phyloP scores from a whole-genome alignment of 2,329 filamentous ascomycete species.

The Leptographium procerum region DNA sequence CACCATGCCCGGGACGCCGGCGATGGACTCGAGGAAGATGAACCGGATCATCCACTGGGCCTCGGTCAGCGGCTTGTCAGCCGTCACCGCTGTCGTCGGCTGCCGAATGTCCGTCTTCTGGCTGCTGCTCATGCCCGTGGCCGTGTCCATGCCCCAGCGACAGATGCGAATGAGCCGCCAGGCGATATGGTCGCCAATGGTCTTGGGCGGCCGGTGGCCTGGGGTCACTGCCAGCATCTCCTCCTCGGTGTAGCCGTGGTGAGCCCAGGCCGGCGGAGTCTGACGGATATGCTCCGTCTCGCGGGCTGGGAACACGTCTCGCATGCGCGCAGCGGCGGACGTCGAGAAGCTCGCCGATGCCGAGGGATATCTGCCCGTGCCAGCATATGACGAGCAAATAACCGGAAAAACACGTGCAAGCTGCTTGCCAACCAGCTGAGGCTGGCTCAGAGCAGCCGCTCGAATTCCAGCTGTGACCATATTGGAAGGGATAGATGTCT shows the following conservation, averaged over 20 bases:
- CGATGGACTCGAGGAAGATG: conserved; percentile 88
- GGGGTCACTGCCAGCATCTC: conserved; percentile 67
- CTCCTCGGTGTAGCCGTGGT: conserved; percentile 62
- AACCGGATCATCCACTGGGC: conserved; percentile 81
- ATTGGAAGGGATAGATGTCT: not conserved
- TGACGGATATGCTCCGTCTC: conserved; percentile 50
- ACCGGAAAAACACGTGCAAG: conserved; percentile 3
- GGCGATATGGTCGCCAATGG: conserved; percentile 66
- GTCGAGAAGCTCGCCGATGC: conserved; percentile 34
- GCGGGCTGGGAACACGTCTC: conserved; percentile 52
- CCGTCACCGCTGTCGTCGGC: conserved; percentile 41
- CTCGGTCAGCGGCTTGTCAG: conserved; percentile 59
- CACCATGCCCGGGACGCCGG: conserved; percentile 94
- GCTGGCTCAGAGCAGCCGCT: conserved; percentile 2
- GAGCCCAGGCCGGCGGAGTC: conserved; percentile 57
- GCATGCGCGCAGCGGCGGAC: conserved; percentile 31
- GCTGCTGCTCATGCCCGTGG: conserved; percentile 60
- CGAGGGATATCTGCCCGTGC: not conserved
- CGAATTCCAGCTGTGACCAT: conserved; percentile 8
- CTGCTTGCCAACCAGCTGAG: conserved; percentile 4
- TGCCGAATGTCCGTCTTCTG: conserved; percentile 53
- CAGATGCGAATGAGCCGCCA: conserved; percentile 65
- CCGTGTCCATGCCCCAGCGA: conserved; percentile 70
- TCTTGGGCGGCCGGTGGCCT: conserved; percentile 64
- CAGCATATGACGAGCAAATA: conserved; percentile 1